Percentiles rank a stretch among this genome's conserved stretches.
Conservation (phyloP, 805 yeast genomes). For the Lipomyces yamadae region DNA sequence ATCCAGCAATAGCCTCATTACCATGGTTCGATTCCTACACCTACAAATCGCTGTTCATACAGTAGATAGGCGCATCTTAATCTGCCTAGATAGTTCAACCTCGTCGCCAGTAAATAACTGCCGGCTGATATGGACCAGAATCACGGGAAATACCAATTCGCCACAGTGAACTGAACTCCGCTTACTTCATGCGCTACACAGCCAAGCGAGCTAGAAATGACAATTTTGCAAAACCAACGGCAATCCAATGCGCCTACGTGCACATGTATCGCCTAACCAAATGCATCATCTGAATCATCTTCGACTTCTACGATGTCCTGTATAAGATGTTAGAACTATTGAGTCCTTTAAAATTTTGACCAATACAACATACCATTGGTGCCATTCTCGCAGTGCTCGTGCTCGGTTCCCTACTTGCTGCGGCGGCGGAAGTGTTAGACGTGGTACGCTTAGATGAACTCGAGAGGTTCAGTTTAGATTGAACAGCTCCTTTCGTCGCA, state of each 20-base stretch:
- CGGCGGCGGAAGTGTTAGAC: background rate
- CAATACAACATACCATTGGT: background rate
- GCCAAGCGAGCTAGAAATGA: background rate
- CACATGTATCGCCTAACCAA: background rate
- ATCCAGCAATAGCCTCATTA: background rate
- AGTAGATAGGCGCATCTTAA: no score
- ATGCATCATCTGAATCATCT: conserved; percentile 1
- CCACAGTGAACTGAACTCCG: no score
- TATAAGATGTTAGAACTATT: background rate
- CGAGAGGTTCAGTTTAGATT: background rate
- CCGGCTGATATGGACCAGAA: no score
- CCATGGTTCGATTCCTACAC: background rate
- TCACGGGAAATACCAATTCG: no score
- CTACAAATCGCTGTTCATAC: no score
- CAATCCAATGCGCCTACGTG: no score
- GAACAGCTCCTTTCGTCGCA: background rate
- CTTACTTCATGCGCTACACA: no score
- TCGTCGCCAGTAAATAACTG: no score
- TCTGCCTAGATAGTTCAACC: no score
- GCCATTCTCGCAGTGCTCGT: background rate
- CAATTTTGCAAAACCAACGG: background rate
- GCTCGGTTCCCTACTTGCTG: background rate
- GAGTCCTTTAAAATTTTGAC: background rate
- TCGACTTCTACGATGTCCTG: background rate
- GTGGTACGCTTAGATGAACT: background rate